Base-by-base conservation (phyloP, 192 early-diverging fungal genomes). In the Backusella liffmaniae region DNA sequence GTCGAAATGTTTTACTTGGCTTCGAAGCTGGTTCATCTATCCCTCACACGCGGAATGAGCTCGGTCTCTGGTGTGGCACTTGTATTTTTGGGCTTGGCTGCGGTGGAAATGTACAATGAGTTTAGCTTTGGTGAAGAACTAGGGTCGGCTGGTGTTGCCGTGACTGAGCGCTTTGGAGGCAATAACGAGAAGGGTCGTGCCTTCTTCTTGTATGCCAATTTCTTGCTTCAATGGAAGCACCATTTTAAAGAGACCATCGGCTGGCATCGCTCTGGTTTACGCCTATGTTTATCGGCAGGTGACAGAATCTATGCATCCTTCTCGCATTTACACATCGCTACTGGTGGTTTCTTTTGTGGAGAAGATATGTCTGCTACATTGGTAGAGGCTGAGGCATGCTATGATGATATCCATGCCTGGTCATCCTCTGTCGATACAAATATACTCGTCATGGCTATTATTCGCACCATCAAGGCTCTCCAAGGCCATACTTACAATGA, bases 251-350 rank as follows among this genome's bases (percentile, higher is more conserved):
- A 81, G 1, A 13, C 51, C 7, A 36, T 81, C 2, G 51, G 72
- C 26, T 29, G 53, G 35, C 56, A 70, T 16, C 23, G 71, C 35
- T 39, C 67, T 1, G 37, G 26, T 12, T n/a, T 74, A 21, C 56
- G 59, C 4, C 66, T 70, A 0, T 66, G 53, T 13, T 29, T 73
- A 42, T 49, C 75, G 0, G 75, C 72, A 1, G 80, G 80, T 37
- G 80, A 81, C 49, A 67, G 76, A 59, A 80, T 80, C 41, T 80
- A 77, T 36, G 56, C 66, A 29, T 81, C 80, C 6, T 81, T 73
- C 44, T 21, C 66, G 1, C 66, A 68, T 36, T 3, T 81, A 21
- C 80, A 81, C 6, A 65, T 77, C 10, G 80, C 73, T 1, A 77
- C 72, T 1, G 7, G 13, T 4, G 46, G 34, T 5, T 77, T 77